Base-by-base conservation (phyloP, 176 grass and related monocot species). In the Cenchrus purpureus region DNA sequence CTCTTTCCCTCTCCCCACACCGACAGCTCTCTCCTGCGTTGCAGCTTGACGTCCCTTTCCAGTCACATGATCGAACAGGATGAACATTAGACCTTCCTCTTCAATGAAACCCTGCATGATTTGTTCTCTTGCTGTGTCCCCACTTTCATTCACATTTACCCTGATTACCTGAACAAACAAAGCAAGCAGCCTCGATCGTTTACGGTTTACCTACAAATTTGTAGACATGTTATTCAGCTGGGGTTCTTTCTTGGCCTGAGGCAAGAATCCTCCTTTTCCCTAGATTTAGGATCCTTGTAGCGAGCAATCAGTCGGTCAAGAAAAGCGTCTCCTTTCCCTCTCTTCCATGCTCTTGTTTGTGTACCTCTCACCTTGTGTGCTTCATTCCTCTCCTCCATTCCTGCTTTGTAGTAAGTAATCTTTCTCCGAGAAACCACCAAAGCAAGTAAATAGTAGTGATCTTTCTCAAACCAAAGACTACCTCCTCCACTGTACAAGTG, bases 1-100 rank as follows among this genome's bases (percentile, higher is more conserved):
- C 88, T 13, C 71, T 83, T 83, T 69, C 75, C 32, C 1, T 46
- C 61, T 11, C 68, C 80, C 81, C 69, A 74, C 75, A 68, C 80
- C 75, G 69, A 84, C 69, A 87, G 62, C 61, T 68, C 80, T 46
- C 68, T 68, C 85, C 85, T 87, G 85, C 49, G 14, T 84, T 45
- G 48, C 85, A 75, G 85, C 34, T 87, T 45, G 8, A 79, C 51
- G 61, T 60, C 53, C 62, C 45, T 63, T 68, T 83, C 84, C n/a
- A 6, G 42, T 83, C 84, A 80, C 75, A 80, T 79, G 74, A 76
- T 32, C 29, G 42, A 31, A 40, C 37, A 40, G 37, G 49, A 34
- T 79, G 68, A 14, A 46, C 45, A 55, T 19, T 12, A 17, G 0
- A 67, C 40, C 8, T 65, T 43, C 31, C 19, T 51, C 15, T 81